Evolutionary conservation across 148 eudicot genomes (phyloP).

Genomic region (Tetragonia tetragonoides): DNA sequence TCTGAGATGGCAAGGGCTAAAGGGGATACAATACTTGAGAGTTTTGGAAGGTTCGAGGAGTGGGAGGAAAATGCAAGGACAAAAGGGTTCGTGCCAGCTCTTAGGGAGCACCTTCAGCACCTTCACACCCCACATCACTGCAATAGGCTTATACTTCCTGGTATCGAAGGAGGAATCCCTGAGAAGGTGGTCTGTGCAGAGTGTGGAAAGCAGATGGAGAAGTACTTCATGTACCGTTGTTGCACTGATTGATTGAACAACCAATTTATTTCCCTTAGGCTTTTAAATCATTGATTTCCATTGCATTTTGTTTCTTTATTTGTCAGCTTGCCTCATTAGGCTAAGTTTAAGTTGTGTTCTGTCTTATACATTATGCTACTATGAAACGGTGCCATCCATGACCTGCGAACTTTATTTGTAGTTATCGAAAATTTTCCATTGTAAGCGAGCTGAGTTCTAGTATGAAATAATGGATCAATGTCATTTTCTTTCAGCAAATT

Average conservation of each 20-base stretch:
- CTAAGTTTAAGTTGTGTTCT: background rate
- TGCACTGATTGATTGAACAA: constrained; percentile 51
- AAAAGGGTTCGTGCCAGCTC: constrained; percentile 58
- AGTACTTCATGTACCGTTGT: constrained; percentile 88
- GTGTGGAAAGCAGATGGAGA: constrained; percentile 81
- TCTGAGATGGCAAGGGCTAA: constrained; percentile 52
- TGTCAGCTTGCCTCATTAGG: background rate
- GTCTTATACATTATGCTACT: too few species aligned
- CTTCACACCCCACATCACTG: constrained; percentile 79
- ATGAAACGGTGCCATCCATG: too few species aligned
- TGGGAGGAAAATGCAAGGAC: constrained; percentile 53
- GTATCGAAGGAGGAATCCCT: constrained; percentile 38
- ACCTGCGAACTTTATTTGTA: too few species aligned
- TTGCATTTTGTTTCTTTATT: background rate
- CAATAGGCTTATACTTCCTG: constrained; percentile 75
- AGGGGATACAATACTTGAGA: constrained; percentile 35
- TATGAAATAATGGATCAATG: background rate
- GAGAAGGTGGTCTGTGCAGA: constrained; percentile 57
- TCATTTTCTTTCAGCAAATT: constrained; percentile 1
- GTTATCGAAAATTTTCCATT: background rate
- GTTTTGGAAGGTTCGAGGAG: constrained; percentile 34
- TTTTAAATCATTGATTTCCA: background rate
- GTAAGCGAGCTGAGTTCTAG: background rate
- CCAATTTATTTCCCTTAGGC: background rate
- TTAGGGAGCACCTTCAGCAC: constrained; percentile 37